Percentiles rank a stretch among this genome's conserved stretches.
These are phyloP conservation scores for Bacterosira constricta DNA, from an alignment of 108 stramenopile species.

Conservation along the genomic window DNA sequence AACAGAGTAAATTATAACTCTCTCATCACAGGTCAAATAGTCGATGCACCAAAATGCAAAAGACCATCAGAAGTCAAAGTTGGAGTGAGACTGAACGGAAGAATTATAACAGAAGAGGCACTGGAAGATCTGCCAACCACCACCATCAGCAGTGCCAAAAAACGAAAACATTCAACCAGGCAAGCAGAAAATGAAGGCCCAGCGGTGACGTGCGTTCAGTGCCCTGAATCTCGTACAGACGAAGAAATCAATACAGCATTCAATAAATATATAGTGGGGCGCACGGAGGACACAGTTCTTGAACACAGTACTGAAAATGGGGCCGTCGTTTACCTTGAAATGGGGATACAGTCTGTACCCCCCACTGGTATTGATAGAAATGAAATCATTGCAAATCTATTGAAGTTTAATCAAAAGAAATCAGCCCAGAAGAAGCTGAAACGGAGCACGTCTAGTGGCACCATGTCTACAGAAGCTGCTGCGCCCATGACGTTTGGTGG, in stretches of 20 bases:
- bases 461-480: neutral
- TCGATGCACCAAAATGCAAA: constrained; percentile 55
- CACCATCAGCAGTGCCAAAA: constrained; percentile 9
- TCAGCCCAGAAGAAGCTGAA: constrained; percentile 4
- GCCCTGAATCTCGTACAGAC: constrained; percentile 28
- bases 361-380: constrained; percentile 14
- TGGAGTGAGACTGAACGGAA: constrained; percentile 63
- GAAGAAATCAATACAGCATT: constrained; percentile 42
- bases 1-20: constrained; percentile 55
- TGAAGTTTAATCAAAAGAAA: constrained; percentile 42
- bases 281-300: neutral
- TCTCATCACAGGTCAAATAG: constrained; percentile 56
- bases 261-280: neutral
- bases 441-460: constrained; percentile 1
- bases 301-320: neutral
- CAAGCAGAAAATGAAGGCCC: constrained; percentile 28
- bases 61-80: constrained; percentile 67
- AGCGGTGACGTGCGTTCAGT: constrained; percentile 3
- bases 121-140: constrained; percentile 20
- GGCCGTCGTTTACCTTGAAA: constrained; percentile 30
- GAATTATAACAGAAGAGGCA: constrained; percentile 47
- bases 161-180: constrained; percentile 44
- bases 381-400: constrained; percentile 30
- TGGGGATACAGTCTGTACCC: neutral
- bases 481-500: neutral